Conservation (phyloP, 352 stramenopile genomes). For the Peronosclerospora sorghi region DNA sequence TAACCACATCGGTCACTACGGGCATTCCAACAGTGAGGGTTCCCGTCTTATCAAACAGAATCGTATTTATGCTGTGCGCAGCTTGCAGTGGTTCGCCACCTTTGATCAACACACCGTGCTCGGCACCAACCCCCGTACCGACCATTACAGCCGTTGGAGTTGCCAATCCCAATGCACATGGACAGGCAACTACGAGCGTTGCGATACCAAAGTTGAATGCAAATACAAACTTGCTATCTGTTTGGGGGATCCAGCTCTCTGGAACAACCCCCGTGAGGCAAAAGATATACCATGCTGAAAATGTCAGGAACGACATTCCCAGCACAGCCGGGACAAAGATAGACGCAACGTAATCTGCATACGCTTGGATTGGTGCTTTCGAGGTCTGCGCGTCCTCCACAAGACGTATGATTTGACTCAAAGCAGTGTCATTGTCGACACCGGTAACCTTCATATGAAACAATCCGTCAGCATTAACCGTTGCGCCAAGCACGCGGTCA, state of each 20-base stretch:
- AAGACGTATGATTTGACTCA: slow-evolving; percentile 97
- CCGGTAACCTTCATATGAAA: slow-evolving; percentile 90
- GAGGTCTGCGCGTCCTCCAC: slow-evolving; percentile 96
- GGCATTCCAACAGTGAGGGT: slow-evolving; percentile 93
- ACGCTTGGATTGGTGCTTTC: slow-evolving; percentile 96
- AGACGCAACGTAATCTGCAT: slow-evolving; percentile 92
- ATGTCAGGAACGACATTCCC: slow-evolving; percentile 88
- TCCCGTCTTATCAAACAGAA: slow-evolving; percentile 99
- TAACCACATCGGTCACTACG: slow-evolving; percentile 76
- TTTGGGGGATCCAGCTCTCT: slow-evolving; percentile 47
- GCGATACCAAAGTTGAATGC: slow-evolving; percentile 96
- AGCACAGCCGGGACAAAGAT: slow-evolving; percentile 95
- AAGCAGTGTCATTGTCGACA: slow-evolving; percentile 87
- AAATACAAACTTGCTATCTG: slow-evolving; percentile 85
- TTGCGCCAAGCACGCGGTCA: slow-evolving; percentile 85
- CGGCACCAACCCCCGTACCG: slow-evolving; percentile 93
- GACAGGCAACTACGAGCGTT: slow-evolving; percentile 97
- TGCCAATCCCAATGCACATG: slow-evolving; percentile 96
- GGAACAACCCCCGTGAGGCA: slow-evolving; percentile 51
- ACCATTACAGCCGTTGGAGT: slow-evolving; percentile 98
- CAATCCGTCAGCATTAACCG: slow-evolving; percentile 85
- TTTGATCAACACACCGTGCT: slow-evolving; percentile 97
- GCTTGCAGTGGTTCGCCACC: slow-evolving; percentile 89
- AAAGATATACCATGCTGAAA: slow-evolving; percentile 90
- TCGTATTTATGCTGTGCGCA: slow-evolving; percentile 88